A percentile compares a stretch with the other conserved stretches of the same genome.
phyloP scores from a whole-genome alignment of 2,329 filamentous ascomycete genomes.

The Aspergillus unguis region DNA sequence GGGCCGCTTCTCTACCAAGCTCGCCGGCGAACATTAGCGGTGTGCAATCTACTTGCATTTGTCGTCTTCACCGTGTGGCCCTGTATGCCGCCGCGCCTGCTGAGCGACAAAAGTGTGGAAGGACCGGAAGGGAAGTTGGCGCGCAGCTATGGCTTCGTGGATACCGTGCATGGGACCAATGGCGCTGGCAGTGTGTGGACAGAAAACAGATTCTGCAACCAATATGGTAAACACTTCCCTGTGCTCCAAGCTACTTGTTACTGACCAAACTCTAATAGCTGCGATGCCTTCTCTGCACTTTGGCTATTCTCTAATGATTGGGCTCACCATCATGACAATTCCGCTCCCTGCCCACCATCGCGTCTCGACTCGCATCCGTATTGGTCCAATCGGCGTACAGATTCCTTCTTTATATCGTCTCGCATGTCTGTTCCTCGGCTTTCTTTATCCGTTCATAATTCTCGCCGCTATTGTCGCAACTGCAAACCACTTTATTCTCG shows the following conservation, averaged over 20 bases:
- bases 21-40: slow-evolving; percentile 54
- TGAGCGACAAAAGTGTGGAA: slow-evolving; percentile 53
- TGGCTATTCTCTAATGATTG: slow-evolving; percentile 70
- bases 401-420: slow-evolving; percentile 52
- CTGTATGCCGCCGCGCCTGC: slow-evolving; percentile 58
- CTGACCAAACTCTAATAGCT: slow-evolving; percentile 39
- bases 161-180: slow-evolving; percentile 56
- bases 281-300: slow-evolving; percentile 76
- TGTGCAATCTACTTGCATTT: slow-evolving; percentile 59
- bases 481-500: slow-evolving; percentile 69
- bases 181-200: slow-evolving; percentile 69
- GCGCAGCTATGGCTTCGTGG: slow-evolving; percentile 58
- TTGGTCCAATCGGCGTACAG: slow-evolving; percentile 34
- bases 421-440: slow-evolving; percentile 50
- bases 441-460: slow-evolving; percentile 64
- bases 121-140: slow-evolving; percentile 57
- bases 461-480: slow-evolving; percentile 67
- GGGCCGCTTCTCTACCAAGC: slow-evolving; percentile 55
- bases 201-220: slow-evolving; percentile 70
- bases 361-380: slow-evolving; percentile 34
- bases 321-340: slow-evolving; percentile 64
- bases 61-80: slow-evolving; percentile 59
- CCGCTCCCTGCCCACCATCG: slow-evolving; percentile 57
- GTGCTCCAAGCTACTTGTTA: neutral
- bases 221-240: slow-evolving; percentile 56